A percentile compares a stretch with the other conserved stretches of the same genome.
Evolutionary conservation across 768 basidiomycete species (phyloP).

Genomic region (Termitomyces bulborhizus): DNA sequence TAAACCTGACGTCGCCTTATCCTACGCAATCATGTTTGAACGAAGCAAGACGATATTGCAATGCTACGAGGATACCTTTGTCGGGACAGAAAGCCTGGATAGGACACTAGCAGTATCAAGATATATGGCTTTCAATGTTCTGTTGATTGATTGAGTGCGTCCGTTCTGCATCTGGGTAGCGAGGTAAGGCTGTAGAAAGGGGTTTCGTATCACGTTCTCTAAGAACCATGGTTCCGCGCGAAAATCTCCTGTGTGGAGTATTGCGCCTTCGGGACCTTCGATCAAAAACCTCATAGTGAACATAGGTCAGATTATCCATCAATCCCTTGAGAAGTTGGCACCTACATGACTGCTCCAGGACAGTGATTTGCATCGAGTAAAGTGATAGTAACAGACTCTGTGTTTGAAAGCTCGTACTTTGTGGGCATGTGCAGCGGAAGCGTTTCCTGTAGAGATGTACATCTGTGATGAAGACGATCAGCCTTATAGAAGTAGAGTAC

Average conservation of each 20-base stretch:
- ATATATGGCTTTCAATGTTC: slow-evolving; percentile 69
- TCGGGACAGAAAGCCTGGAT: slow-evolving; percentile 42
- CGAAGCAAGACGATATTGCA: not conserved
- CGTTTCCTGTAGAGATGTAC: slow-evolving; percentile 34
- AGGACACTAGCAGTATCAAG: slow-evolving; percentile 76
- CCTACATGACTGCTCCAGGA: slow-evolving; percentile 89
- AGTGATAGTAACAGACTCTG: slow-evolving; percentile 64
- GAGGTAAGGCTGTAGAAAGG: slow-evolving; percentile 68
- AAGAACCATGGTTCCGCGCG: slow-evolving; percentile 83
- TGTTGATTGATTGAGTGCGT: slow-evolving; percentile 18
- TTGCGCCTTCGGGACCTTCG: slow-evolving; percentile 58
- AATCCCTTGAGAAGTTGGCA: not conserved
- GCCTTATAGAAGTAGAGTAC: slow-evolving; percentile 13
- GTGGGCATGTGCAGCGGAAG: slow-evolving; percentile 64
- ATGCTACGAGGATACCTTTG: slow-evolving; percentile 39
- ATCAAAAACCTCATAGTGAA: slow-evolving; percentile 65
- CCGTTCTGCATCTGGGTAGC: slow-evolving; percentile 17
- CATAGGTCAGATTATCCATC: not conserved
- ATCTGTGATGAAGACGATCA: not conserved
- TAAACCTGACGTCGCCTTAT: slow-evolving; percentile 58
- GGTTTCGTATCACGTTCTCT: slow-evolving; percentile 59
- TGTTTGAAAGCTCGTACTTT: slow-evolving; percentile 45
- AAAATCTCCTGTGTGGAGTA: slow-evolving; percentile 93
- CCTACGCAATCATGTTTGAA: slow-evolving; percentile 30
- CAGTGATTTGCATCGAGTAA: slow-evolving; percentile 92